A percentile compares a stretch with the other conserved stretches of the same genome.
These are phyloP conservation scores for Euclidium syriacum DNA, from an alignment of 345 rosid species.

Conservation along the genomic window DNA sequence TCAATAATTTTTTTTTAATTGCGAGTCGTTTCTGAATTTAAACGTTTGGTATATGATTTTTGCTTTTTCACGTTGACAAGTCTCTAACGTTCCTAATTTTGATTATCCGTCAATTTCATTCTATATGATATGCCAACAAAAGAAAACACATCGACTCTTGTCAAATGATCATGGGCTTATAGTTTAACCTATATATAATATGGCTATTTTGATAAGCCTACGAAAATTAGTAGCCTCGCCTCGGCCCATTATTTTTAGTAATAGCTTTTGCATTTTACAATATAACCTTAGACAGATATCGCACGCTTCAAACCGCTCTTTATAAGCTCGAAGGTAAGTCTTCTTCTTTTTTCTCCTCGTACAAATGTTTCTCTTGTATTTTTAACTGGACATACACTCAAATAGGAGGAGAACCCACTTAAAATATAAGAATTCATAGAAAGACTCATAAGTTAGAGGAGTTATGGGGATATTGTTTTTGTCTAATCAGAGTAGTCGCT, in stretches of 20 bases:
- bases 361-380: too few species aligned
- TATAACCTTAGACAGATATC: too few species aligned
- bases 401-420: too few species aligned
- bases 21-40: not conserved
- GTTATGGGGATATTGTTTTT: too few species aligned
- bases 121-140: not conserved
- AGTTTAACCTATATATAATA: not conserved
- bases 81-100: constrained; percentile 8
- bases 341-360: too few species aligned
- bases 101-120: not conserved
- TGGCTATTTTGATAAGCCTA: not conserved
- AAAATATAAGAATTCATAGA: too few species aligned
- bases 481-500: too few species aligned
- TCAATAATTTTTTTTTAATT: not conserved
- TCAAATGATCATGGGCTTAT: not conserved
- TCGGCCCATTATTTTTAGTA: not conserved
- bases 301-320: too few species aligned
- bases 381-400: too few species aligned
- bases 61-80: not conserved
- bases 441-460: too few species aligned
- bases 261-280: too few species aligned
- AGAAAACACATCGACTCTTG: not conserved
- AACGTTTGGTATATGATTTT: not conserved
- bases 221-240: not conserved
- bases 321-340: too few species aligned